phyloP scores from a whole-genome alignment of 495 filamentous ascomycete genomes.

The Antarctomyces pellizariae region DNA sequence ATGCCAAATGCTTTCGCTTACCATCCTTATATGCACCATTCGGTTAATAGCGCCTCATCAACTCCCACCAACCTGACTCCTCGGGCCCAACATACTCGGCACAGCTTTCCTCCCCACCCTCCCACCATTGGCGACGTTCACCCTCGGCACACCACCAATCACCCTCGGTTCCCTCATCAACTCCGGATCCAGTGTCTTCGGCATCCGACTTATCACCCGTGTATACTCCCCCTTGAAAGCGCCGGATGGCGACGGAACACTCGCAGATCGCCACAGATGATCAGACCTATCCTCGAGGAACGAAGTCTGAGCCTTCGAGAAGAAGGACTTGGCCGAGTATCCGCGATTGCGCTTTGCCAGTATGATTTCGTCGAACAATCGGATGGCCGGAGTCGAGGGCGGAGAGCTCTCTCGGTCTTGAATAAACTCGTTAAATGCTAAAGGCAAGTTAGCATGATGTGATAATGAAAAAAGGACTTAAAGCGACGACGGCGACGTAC shows the following conservation, averaged over 20 bases:
- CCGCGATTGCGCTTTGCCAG: constrained; percentile 84
- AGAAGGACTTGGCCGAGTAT: constrained; percentile 26
- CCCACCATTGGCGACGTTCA: constrained; percentile 31
- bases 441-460: constrained; percentile 4
- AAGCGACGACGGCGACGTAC: constrained; percentile 23
- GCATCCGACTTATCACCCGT: constrained; percentile 30
- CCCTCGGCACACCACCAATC: constrained; percentile 48
- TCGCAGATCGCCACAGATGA: constrained; percentile 80
- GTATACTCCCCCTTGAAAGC: constrained; percentile 47
- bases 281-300: constrained; percentile 74
- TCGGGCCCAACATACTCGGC: constrained; percentile 38
- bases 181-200: constrained; percentile 60
- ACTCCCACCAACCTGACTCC: constrained; percentile 13
- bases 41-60: too few relatives aligned
- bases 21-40: too few relatives aligned
- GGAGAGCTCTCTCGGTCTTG: constrained; percentile 59
- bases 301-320: constrained; percentile 28
- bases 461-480: neutral
- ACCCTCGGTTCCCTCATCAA: constrained; percentile 76
- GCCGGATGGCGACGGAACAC: constrained; percentile 49
- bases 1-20: too few relatives aligned
- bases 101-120: constrained; percentile 41
- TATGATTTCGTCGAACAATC: constrained; percentile 89
- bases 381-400: constrained; percentile 35
- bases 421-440: constrained; percentile 91